Base-by-base conservation (phyloP, 371 early-diverging fungal genomes). In the Chytridiales sp. region DNA sequence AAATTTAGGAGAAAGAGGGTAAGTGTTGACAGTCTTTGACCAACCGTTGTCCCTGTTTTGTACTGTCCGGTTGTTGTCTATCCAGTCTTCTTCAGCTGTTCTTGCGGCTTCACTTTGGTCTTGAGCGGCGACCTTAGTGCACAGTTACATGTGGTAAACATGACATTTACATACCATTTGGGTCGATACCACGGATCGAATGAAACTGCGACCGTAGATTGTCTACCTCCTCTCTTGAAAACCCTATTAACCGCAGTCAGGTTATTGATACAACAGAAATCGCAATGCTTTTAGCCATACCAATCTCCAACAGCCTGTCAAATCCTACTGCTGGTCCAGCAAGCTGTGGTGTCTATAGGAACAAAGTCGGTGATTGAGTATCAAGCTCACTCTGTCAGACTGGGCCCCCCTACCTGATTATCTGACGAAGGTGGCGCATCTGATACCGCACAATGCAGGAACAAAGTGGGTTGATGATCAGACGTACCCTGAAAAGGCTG, bases 61-160 rank as follows among this genome's bases (percentile, higher is more conserved):
- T 15, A 27, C 38, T 2, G 24, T 44, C 19, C 27, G 38, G 27
- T 80, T 75, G 61, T 80, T 81, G 30, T 88, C 88, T 66, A 85
- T 86, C 87, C 88, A 88, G 44, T 83, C 85, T 47, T 88, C 87
- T 48, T 88, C 87, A 4, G 76, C 56, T 74, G 67, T 35, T 76
- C 79, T 58, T 76, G 73, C 42, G 67, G 24, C 36, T 11, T 59
- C 62, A 19, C 27, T 17, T 15, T 47, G 54, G 8, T 58, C 68
- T 63, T 32, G 3, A 6, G 35, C 21, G 17, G 1, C 11, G 21
- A 27, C 22, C 26, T 4, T 40, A 5, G 42, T 40, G 27, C 22
- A 17, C 4, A 52, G 6, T 11, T 19, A 21, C 40, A 17, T 11
- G 5, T 21, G 2, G 5, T n/a, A n/a, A n/a, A n/a, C n/a, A n/a